A percentile compares a stretch with the other conserved stretches of the same genome.
These are phyloP conservation scores for Phyllosticta citribraziliensis DNA, from an alignment of 2,329 filamentous ascomycete species.

Conservation along the genomic window DNA sequence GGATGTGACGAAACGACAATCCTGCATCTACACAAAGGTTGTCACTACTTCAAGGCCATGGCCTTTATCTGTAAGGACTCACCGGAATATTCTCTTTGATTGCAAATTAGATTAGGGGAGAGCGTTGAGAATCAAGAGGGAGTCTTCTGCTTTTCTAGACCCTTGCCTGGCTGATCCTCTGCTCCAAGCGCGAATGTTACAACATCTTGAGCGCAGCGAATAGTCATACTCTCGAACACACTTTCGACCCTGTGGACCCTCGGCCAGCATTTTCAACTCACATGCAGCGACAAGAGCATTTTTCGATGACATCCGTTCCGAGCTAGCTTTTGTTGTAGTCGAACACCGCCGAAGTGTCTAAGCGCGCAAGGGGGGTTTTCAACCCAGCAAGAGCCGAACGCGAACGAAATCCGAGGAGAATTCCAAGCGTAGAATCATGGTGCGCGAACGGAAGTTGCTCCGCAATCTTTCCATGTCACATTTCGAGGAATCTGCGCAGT, in stretches of 20 bases:
- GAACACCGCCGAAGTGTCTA: background rate
- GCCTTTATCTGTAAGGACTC: background rate
- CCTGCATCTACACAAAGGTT: background rate
- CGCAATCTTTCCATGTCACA: background rate
- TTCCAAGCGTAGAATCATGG: background rate
- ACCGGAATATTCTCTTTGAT: background rate
- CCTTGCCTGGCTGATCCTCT: background rate
- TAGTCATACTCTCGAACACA: background rate
- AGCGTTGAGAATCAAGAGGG: background rate
- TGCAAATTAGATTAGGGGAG: background rate
- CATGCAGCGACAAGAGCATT: background rate
- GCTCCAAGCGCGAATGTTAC: background rate
- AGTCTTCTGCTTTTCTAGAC: background rate
- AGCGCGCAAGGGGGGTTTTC: background rate
- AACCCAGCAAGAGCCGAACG: background rate
- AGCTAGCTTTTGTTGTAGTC: background rate
- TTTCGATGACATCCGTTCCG: background rate
- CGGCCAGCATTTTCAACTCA: background rate
- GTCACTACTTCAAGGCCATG: background rate
- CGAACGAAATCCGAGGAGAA: background rate
- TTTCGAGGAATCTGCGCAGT: background rate
- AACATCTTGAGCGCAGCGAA: background rate
- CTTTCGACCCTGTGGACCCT: background rate
- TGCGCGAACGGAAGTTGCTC: background rate
- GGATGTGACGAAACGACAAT: background rate